These are phyloP conservation scores for Nemania sp. DNA, from an alignment of 2,329 filamentous ascomycete species.

Conservation along the genomic window DNA sequence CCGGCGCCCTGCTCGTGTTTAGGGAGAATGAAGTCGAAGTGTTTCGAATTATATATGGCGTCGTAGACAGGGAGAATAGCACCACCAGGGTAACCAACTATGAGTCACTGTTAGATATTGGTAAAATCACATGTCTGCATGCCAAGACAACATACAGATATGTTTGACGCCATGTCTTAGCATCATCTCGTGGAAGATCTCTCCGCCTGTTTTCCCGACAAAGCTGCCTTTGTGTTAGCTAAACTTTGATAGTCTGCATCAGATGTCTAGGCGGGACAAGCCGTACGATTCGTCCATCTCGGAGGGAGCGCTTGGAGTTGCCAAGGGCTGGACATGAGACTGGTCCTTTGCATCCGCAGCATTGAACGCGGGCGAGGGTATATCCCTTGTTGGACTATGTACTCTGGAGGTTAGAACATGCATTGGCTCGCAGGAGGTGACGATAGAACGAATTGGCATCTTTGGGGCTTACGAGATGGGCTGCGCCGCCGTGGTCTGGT, in stretches of 20 bases:
- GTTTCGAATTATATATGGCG: conserved; percentile 96
- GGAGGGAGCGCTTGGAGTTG: conserved; percentile 47
- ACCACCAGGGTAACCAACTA: conserved; percentile 88
- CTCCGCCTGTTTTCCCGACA: conserved; percentile 90
- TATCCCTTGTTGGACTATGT: conserved; percentile 57
- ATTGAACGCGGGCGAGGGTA: conserved; percentile 67
- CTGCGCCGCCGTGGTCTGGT: conserved; percentile 53
- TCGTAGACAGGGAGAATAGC: conserved; percentile 98
- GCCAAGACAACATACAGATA: conserved; percentile 67
- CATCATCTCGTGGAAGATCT: conserved; percentile 99
- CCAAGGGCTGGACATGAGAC: conserved; percentile 55
- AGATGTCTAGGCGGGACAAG: conserved; percentile 59
- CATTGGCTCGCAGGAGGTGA: neutral
- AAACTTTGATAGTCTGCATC: conserved; percentile 1
- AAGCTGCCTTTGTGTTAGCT: conserved; percentile 57
- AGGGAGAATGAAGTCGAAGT: conserved; percentile 94
- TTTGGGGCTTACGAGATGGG: conserved; percentile 56
- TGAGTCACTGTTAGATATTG: conserved; percentile 10
- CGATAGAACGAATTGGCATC: neutral
- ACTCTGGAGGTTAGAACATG: conserved; percentile 9
- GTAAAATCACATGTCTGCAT: conserved; percentile 4
- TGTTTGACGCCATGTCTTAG: conserved; percentile 88
- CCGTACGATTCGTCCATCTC: conserved; percentile 19
- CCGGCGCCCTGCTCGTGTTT: conserved; percentile 97
- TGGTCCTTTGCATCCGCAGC: conserved; percentile 56